Evolutionary conservation across 106 monocot species (phyloP), one percentile per base, ranked within the genome.

Genomic region (Dendrobium officinale): DNA sequence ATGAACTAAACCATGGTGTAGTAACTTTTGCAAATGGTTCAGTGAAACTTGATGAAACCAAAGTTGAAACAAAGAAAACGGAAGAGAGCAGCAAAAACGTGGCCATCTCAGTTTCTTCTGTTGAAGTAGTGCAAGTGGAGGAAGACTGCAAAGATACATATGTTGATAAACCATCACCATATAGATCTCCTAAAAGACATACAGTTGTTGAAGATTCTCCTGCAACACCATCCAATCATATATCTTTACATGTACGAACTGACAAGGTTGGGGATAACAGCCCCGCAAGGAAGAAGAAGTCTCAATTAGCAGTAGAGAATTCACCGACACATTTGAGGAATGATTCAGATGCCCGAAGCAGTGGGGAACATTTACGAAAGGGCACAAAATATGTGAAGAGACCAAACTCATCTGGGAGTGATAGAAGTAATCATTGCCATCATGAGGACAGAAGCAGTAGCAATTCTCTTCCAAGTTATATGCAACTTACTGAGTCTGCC

Each of bases 401-500:
- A 43, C 80, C 58, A 61, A 82, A 68, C 55, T 89, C 85, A 58
- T 48, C 86, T 41, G 88, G 75, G 59, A 80, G 42, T 26, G 72
- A 77, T 78, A 88, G 83, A 84, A 48, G 82, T 76, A 86, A 90
- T 77, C 58, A 74, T 79, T 56, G 26, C 83, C 91, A 95, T 78
- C 79, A 78, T 41, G 92, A 91, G 49, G 85, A 84, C 40, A 77
- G 73, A 20, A 90, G 90, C 72, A 88, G 73, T 56, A 86, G 87
- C 82, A 92, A 61, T 72, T 86, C 92, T 15, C 81, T 99, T 83
- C 98, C 98, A 59, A 93, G 88, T 85, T 99, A 99, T 77, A 99
- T 99, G 98, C 98, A 95, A 85, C 88, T 87, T 33, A 99, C 98
- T n/a, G 86, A 91, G 77, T 95, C 92, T 79, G 98, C 98, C 44